Base-by-base conservation (phyloP, 2,329 filamentous ascomycete genomes). In the Claviceps cyperi region DNA sequence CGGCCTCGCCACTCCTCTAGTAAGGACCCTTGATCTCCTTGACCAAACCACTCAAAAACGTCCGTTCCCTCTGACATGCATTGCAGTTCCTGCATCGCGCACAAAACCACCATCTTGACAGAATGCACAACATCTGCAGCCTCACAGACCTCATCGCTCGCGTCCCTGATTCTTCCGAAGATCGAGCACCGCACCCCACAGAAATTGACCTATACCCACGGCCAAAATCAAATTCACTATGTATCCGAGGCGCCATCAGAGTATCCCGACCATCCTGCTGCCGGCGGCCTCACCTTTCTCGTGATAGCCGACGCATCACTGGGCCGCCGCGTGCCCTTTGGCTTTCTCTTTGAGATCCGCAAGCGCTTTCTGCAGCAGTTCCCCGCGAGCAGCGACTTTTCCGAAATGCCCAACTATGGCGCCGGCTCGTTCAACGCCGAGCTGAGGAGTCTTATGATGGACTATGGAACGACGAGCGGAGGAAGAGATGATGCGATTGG, bases 151-250 rank as follows among this genome's bases (percentile, higher is more conserved):
- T 89, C 88, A 4, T 89, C 84, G 13, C 84, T 97, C 59, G 88
- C 91, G 57, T 92, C 89, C 43, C 75, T 96, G 59, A 89, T 98
- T 71, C 87, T 98, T 43, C 92, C 94, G 52, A 95, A 95, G 67
- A 94, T 98, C 73, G 76, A 77, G 50, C 92, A 98, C 71, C 70
- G 74, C 55, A 72, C 76, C 32, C 76, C 89, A 1, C 82, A 94
- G 63, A 96, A 96, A 69, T 80, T 94, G 57, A 97, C 91, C 50
- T 96, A 94, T 72, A 94, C 88, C 40, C 89, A 96, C 68, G 86
- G 89, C 69, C 75, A 83, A 53, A 83, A 94, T 66, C 88, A 92
- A 74, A 92, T 97, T 67, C 91, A 98, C 76, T 96, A 94, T 74
- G 85, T 97, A 63, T 80, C 90, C 61, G 86, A 92, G 63, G 81